Evolutionary conservation across 2,329 filamentous ascomycete species (phyloP), one percentile per base, ranked within the genome.

Genomic region (Colletotrichum plurivorum): DNA sequence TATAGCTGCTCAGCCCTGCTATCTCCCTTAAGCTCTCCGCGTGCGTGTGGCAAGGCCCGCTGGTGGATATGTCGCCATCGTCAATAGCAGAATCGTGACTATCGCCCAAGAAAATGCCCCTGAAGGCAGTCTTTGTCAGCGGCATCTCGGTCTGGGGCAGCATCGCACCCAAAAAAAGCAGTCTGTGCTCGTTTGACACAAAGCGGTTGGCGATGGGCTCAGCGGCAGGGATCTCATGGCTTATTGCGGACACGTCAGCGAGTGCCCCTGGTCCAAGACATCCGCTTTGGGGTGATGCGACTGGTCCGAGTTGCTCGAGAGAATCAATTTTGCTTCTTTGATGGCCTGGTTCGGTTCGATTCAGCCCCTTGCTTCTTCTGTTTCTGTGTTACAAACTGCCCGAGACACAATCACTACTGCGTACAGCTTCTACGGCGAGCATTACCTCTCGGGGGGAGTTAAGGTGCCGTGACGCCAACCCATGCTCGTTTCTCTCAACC

Each of bases 111-210:
- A 55, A 15, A 15, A 46, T 12, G 56, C 51, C 64, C 64, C 58
- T 67, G 54, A 31, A 36, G 4, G 1, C 7, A 8, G 7, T 8
- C 54, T 52, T 56, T 60, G 43, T 69, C 66, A 69, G 22, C 54
- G 61, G 55, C 43, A 25, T 48, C 31, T 27, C 16, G 31, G 39
- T 46, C 27, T 41, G 31, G 31, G 9, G 8, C 31, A 36, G 31
- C 31, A n/a, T 15, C 6, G 13, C 39, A 22, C 5, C 5, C 20
- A 36, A 59, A 63, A 36, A 41, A 59, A 22, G 13, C 51, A 15
- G 49, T 65, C 43, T 20, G 66, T 59, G 54, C 65, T 54, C 22
- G 57, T 56, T 67, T 67, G 64, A 63, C 51, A 63, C 58, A 56
- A n/a, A 67, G 43, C 31, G 43, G 59, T 36, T 45, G 31, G 15